These are phyloP conservation scores for Allomyces arbusculus DNA, from an alignment of 192 early-diverging fungal species.

Conservation along the genomic window DNA sequence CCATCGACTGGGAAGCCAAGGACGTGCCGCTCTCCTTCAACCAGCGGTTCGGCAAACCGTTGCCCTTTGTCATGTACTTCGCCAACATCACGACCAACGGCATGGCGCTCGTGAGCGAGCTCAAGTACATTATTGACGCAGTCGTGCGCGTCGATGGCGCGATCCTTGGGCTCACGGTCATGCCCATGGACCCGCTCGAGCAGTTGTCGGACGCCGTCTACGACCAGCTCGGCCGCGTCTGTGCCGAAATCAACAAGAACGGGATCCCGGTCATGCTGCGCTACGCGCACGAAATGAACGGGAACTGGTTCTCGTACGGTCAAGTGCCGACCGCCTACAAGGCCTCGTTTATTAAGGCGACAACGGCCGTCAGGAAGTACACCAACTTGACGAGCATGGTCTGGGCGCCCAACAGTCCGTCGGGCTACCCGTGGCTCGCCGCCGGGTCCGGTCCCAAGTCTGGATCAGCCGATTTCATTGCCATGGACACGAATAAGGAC, in stretches of 20 bases:
- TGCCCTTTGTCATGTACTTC: no score
- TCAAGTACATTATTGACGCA: not conserved
- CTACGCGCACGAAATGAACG: slow-evolving; percentile 10
- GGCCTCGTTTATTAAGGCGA: not conserved
- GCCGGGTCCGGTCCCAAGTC: no score
- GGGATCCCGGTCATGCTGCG: slow-evolving; percentile 4
- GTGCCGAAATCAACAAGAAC: not conserved
- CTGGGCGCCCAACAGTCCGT: not conserved
- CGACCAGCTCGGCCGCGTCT: not conserved
- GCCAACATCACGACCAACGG: no score
- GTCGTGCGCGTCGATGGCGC: not conserved
- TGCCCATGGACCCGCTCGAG: not conserved
- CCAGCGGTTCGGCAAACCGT: not conserved
- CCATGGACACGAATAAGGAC: slow-evolving; percentile 25
- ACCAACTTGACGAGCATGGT: slow-evolving; percentile 4
- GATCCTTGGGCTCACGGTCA: not conserved
- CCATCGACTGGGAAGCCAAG: slow-evolving; percentile 12
- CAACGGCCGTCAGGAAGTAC: not conserved
- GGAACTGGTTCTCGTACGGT: slow-evolving; percentile 7
- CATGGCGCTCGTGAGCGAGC: not conserved
- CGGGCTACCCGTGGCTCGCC: no score
- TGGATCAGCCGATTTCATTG: slow-evolving; percentile 2
- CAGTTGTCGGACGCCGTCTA: not conserved
- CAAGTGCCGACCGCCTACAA: not conserved
- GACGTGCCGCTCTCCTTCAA: not conserved